Evolutionary conservation across 2,329 filamentous ascomycete genomes (phyloP), one percentile per base, ranked within the genome.

Genomic region (Pseudopyricularia cyperi): DNA sequence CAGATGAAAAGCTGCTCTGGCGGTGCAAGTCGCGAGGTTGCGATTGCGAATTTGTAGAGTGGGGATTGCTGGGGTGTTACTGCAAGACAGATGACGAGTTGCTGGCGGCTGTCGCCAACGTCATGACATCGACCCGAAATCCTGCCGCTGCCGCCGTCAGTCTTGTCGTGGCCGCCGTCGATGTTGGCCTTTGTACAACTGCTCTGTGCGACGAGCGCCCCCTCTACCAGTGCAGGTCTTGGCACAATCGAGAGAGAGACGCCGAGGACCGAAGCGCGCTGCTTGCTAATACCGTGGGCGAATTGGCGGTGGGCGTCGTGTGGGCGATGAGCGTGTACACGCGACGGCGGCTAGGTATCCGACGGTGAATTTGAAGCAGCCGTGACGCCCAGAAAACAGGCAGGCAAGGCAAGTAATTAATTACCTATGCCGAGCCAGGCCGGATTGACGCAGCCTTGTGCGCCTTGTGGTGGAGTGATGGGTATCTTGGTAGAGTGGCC

Each of bases 51-150:
- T 34, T 48, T 34, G 26, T 28, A 11, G 39, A 28, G 32, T 51
- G 37, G 39, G 32, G 50, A 46, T 51, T 51, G 17, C 37, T 26
- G 28, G 37, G 37, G 50, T 33, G 19, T 22, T 33, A 39, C 24
- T 22, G 50, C 14, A 35, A 30, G 37, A 51, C 28, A 34, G 30
- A 44, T 39, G 49, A 34, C 26, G 56, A 39, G 34, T 59, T 54
- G 48, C 64, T 62, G 49, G 65, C 64, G 53, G 68, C 56, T 34
- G 62, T 65, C 34, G 66, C 62, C 55, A 66, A 68, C 59, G 68
- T 66, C 68, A 71, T 69, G 54, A 19, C 39, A 44, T 44, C 19
- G 39, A 44, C 39, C 39, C 30, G 26, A 26, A 48, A n/a, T 33
- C n/a, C 46, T 28, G 46, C 30, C 30, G 24, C 17, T 34, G 7